These are phyloP conservation scores for Globisporangium cylindrosporum DNA, from an alignment of 352 stramenopile species.

Conservation along the genomic window DNA sequence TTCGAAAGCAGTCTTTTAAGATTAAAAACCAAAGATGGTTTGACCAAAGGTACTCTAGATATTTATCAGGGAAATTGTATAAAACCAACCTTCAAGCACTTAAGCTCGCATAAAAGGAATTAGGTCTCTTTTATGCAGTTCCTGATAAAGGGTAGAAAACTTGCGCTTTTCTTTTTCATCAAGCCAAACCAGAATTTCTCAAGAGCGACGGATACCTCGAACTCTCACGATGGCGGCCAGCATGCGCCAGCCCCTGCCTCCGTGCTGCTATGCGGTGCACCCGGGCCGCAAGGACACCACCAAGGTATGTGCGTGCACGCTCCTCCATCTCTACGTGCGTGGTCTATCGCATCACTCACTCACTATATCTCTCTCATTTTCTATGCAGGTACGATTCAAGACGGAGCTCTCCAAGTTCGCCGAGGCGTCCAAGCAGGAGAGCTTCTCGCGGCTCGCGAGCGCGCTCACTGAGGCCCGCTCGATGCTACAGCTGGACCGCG, in stretches of 20 bases:
- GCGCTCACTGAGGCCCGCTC: constrained; percentile 39
- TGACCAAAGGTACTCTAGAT: no score
- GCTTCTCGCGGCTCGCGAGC: constrained; percentile 32
- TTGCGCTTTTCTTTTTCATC: not conserved
- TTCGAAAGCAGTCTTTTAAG: no score
- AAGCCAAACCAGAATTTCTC: not conserved
- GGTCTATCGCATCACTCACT: not conserved
- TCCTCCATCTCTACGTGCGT: not conserved
- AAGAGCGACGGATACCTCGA: not conserved
- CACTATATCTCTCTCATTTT: not conserved
- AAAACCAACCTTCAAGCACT: no score
- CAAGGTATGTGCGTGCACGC: constrained; percentile 21
- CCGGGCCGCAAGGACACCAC: constrained; percentile 33
- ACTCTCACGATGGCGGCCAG: constrained; percentile 7
- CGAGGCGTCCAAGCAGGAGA: constrained; percentile 28
- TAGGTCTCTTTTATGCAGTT: no score
- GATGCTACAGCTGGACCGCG: constrained; percentile 28
- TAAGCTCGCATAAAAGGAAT: no score
- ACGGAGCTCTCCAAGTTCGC: constrained; percentile 38
- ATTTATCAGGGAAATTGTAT: no score
- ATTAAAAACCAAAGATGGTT: no score
- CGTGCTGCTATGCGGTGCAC: constrained; percentile 51
- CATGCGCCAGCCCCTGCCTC: constrained; percentile 42
- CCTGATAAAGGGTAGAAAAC: no score
- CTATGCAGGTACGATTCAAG: constrained; percentile 37